Evolutionary conservation across 2,329 filamentous ascomycete genomes (phyloP), one percentile per base, ranked within the genome.

Genomic region (Phyllosticta paracitricarpa): DNA sequence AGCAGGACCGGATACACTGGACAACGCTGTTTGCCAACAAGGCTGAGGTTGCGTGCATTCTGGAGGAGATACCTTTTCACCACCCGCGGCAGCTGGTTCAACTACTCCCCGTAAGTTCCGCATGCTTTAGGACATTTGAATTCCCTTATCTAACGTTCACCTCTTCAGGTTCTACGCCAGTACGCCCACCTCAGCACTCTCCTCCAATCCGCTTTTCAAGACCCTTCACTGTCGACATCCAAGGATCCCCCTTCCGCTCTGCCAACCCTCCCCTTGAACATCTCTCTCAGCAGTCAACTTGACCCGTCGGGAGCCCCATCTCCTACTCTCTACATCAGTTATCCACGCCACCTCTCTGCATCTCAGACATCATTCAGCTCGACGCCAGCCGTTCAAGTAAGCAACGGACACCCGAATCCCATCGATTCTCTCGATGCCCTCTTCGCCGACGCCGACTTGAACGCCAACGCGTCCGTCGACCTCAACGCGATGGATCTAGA

Each of bases 51-150:
- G 87, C 86, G 0, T 82, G 86, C 61, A 78, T 80, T 2, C 72
- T 95, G 8, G 82, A 81, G 0, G 84, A 87, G 61, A 78, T 94
- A 33, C 85, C 89, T 0, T 93, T 95, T 68, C 84, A 84, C 2
- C 90, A 95, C 68, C 90, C 90, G 0, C 82, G 85, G 57, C 89
- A 95, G 69, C 76, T 95, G 3, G 77, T 92, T 6, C 81, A 83
- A 59, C 84, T 92, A 69, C 78, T 95, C n/a, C 89, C 89, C 0
- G 78, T 66, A 62, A 61, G 59, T 30, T 19, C 7, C 6, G 28
- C 5, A 8, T 22, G 6, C 2, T 22, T 25, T n/a, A 7, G 40
- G 5, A 17, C 12, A 17, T 24, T 19, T 26, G 28, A 35, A 56
- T 33, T 4, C 28, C 19, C 3, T n/a, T 66, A 66, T 3, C n/a